A percentile compares a stretch with the other conserved stretches of the same genome.
phyloP scores from a whole-genome alignment of 2,329 filamentous ascomycete species.

The Metarhizium anisopliae region DNA sequence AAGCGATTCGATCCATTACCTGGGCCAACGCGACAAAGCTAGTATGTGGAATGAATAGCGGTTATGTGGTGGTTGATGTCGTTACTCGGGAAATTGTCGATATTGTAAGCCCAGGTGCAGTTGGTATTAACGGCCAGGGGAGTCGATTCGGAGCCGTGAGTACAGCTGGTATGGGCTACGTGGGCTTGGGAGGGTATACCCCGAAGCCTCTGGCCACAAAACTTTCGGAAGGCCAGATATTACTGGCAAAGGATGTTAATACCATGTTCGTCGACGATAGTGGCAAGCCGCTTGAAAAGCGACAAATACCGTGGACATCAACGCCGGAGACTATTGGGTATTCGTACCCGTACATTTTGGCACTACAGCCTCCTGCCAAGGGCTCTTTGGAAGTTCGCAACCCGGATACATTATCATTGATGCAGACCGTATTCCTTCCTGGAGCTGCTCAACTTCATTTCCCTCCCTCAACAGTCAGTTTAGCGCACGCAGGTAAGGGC shows the following conservation, averaged over 20 bases:
- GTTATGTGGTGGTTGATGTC: conserved; percentile 84
- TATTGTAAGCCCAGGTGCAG: conserved; percentile 66
- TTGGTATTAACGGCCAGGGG: conserved; percentile 54
- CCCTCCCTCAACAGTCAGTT: conserved; percentile 80
- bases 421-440: conserved; percentile 77
- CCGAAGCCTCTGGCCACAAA: conserved; percentile 83
- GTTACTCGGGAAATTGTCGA: conserved; percentile 65
- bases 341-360: conserved; percentile 91
- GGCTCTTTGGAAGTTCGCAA: conserved; percentile 86
- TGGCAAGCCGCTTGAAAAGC: conserved; percentile 71
- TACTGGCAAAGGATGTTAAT: conserved; percentile 97
- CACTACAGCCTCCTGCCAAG: conserved; percentile 73
- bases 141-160: conserved; percentile 76
- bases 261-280: conserved; percentile 82
- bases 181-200: conserved; percentile 85
- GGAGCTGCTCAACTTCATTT: conserved; percentile 82
- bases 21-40: conserved; percentile 86
- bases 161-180: conserved; percentile 88
- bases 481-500: conserved; percentile 93
- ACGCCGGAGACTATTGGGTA: conserved; percentile 90
- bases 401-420: conserved; percentile 78
- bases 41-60: conserved; percentile 82
- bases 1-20: conserved; percentile 78
- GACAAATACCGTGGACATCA: conserved; percentile 84
- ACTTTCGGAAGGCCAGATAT: conserved; percentile 71